Evolutionary conservation across 2,329 filamentous ascomycete species (phyloP).

Genomic region (Diaporthe sp.): DNA sequence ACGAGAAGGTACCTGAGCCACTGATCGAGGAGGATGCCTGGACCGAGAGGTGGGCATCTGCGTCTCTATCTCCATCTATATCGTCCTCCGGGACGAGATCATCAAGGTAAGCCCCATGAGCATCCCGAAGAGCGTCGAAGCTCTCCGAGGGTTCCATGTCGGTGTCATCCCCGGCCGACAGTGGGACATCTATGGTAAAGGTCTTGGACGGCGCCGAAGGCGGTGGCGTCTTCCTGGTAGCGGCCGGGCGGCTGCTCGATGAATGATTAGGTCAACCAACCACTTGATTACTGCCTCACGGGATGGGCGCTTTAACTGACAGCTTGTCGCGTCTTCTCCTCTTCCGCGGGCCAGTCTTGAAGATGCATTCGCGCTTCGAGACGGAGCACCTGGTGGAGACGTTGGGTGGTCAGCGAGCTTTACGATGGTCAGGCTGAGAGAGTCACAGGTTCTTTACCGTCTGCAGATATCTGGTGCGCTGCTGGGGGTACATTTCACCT

Average conservation of each 20-base stretch:
- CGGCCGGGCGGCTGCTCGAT: constrained; percentile 33
- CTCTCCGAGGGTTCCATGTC: constrained; percentile 47
- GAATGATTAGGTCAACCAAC: not conserved
- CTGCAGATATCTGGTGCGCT: constrained; percentile 64
- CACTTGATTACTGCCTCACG: not conserved
- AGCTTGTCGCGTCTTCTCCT: constrained; percentile 59
- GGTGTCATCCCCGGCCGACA: constrained; percentile 56
- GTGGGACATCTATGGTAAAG: constrained; percentile 67
- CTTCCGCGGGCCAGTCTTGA: constrained; percentile 64
- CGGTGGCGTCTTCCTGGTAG: constrained; percentile 47
- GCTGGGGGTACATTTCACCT: constrained; percentile 66
- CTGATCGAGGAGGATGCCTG: constrained; percentile 43
- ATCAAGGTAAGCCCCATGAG: constrained; percentile 60
- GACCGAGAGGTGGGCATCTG: constrained; percentile 25
- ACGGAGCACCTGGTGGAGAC: constrained; percentile 60
- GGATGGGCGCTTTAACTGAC: constrained; percentile 51
- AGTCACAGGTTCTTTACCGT: constrained; percentile 55
- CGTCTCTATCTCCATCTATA: constrained; percentile 37
- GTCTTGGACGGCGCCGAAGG: constrained; percentile 61
- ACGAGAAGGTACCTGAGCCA: constrained; percentile 42
- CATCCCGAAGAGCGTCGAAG: constrained; percentile 59
- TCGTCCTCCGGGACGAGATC: constrained; percentile 43
- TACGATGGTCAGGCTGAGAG: not conserved
- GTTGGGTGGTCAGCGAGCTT: not conserved
- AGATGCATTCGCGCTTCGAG: constrained; percentile 67